Evolutionary conservation across 176 grass and related monocot species (phyloP), one percentile per base, ranked within the genome.

Genomic region (Avena atlantica): DNA sequence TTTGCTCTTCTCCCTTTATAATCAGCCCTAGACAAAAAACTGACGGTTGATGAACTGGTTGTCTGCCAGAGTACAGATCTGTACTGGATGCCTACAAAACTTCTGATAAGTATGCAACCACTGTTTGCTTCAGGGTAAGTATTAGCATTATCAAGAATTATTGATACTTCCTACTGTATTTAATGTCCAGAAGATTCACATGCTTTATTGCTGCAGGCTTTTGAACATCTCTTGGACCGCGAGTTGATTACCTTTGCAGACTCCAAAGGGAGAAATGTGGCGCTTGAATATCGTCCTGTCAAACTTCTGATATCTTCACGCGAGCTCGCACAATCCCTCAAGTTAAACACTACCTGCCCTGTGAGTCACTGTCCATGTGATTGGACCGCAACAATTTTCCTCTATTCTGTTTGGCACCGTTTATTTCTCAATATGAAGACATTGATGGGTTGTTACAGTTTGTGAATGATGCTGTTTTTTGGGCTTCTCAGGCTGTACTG

Each of bases 21-120:
- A 31, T 89, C 56, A 64, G 17, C 21, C 70, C 15, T 78, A 37
- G 40, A 86, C 59, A 70, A 19, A 51, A 78, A 65, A 80, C 83
- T 71, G 87, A 89, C 4, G 51, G 24, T 53, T 56, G 40, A n/a
- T 74, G 58, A 68, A 80, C 44, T 93, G 45, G 77, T 69, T 84
- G 5, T 87, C 47, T 79, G 17, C 63, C 83, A 98, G 96, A 98
- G 86, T 94, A 95, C 91, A 98, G 90, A 91, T 89, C 88, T 52
- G 92, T 98, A 79, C 96, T 95, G 21, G 91, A 98, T 31, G 93
- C 96, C 83, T 95, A 94, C 83, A 98, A 83, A 87, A 98, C 96
- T 55, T 95, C 96, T 80, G 96, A 98, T 83, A 98, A 94, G 48
- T 95, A 98, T 79, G 75, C 88, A 34, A 53, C 64, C 78, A 79